Percentiles rank a stretch among this genome's conserved stretches.
These are phyloP conservation scores for Aspergillus mulundensis DNA, from an alignment of 495 filamentous ascomycete genomes.

Conservation along the genomic window DNA sequence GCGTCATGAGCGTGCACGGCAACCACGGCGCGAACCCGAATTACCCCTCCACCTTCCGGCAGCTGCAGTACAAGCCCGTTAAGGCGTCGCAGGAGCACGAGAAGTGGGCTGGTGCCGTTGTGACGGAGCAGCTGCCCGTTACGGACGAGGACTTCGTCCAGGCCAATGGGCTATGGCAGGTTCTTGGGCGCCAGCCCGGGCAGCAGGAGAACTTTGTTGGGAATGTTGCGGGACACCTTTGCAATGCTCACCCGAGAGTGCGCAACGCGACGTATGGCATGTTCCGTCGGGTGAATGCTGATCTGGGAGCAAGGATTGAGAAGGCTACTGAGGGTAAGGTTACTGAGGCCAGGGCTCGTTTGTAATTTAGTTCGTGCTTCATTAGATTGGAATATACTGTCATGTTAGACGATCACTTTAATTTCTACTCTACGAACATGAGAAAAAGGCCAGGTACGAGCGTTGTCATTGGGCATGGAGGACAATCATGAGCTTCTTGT, in stretches of 20 bases:
- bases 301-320: slow-evolving; percentile 42
- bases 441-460: background rate
- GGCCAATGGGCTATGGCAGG: slow-evolving; percentile 60
- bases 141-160: slow-evolving; percentile 62
- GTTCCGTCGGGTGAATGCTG: slow-evolving; percentile 39
- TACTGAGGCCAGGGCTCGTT: slow-evolving; percentile 23
- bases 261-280: slow-evolving; percentile 55
- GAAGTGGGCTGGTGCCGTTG: slow-evolving; percentile 52
- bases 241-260: slow-evolving; percentile 45
- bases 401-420: background rate
- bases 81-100: slow-evolving; percentile 60
- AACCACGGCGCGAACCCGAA: slow-evolving; percentile 70
- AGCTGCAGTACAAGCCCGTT: slow-evolving; percentile 52
- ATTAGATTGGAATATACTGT: background rate
- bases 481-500: background rate
- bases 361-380: slow-evolving; percentile 17
- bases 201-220: slow-evolving; percentile 65
- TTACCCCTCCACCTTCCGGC: slow-evolving; percentile 62
- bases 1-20: slow-evolving; percentile 61
- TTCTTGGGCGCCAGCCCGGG: slow-evolving; percentile 55
- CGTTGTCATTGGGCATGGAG: no score
- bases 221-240: slow-evolving; percentile 56
- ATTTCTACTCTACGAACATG: background rate
- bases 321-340: slow-evolving; percentile 40
- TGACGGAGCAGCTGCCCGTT: slow-evolving; percentile 44